Conservation (phyloP, 2,329 filamentous ascomycete species). For the Pleurostoma richardsiae region DNA sequence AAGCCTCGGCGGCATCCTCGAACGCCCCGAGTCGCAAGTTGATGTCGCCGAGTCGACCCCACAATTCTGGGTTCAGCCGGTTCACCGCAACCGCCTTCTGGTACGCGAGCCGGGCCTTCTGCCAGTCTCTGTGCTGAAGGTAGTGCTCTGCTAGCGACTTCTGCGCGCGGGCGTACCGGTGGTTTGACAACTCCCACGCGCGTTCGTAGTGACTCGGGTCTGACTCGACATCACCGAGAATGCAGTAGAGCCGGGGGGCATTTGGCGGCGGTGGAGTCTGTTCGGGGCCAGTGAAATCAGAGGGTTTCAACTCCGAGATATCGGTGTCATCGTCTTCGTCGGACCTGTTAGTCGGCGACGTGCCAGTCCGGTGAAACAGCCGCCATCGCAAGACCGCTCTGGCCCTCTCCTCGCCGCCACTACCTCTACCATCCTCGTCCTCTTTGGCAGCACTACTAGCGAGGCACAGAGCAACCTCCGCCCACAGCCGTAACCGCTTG, state of each 20-base stretch:
- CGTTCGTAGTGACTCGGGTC: conserved; percentile 72
- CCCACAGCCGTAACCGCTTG: conserved; percentile 87
- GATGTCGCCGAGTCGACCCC: conserved; percentile 89
- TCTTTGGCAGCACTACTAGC: conserved; percentile 58
- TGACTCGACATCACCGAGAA: conserved; percentile 82
- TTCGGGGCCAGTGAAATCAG: conserved; percentile 57
- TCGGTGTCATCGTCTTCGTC: conserved; percentile 45
- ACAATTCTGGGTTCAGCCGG: conserved; percentile 74
- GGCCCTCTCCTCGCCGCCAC: conserved; percentile 72
- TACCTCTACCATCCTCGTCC: conserved; percentile 53
- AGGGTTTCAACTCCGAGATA: conserved; percentile 49
- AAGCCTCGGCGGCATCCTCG: conserved; percentile 75
- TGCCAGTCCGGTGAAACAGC: conserved; percentile 59
- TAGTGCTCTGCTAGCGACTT: conserved; percentile 79
- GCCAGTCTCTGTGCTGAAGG: conserved; percentile 59
- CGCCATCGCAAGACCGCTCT: conserved; percentile 70
- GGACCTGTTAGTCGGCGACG: conserved; percentile 13
- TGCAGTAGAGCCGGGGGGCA: conserved; percentile 85
- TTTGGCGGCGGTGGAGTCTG: conserved; percentile 69
- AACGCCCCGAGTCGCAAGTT: conserved; percentile 73
- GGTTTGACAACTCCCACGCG: conserved; percentile 80
- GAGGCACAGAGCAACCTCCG: conserved; percentile 87
- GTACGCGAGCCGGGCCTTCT: conserved; percentile 73
- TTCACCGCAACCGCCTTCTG: conserved; percentile 72
- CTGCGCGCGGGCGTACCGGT: conserved; percentile 81